A percentile compares a stretch with the other conserved stretches of the same genome.
phyloP scores from a whole-genome alignment of 441 rosid species.

The Viola pubescens region DNA sequence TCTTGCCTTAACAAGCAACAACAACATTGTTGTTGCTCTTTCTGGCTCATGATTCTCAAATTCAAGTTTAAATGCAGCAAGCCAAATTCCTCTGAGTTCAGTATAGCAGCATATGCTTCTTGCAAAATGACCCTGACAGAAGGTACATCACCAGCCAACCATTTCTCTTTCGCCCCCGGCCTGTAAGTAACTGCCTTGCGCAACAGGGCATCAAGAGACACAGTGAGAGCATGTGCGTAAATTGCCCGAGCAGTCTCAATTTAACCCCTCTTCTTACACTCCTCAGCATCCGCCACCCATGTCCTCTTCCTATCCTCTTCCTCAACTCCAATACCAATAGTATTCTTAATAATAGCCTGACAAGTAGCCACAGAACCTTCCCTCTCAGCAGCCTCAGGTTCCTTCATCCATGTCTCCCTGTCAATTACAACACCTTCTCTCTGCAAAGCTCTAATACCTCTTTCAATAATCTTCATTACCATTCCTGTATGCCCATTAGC shows the following conservation, averaged over 20 bases:
- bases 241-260: constrained; percentile 95
- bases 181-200: constrained; percentile 78
- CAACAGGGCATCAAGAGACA: constrained; percentile 84
- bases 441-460: constrained; percentile 81
- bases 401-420: constrained; percentile 91
- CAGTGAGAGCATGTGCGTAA: constrained; percentile 78
- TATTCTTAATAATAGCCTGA: constrained; percentile 69
- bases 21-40: constrained; percentile 92
- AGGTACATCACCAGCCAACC: constrained; percentile 97
- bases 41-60: constrained; percentile 95
- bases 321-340: constrained; percentile 86
- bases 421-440: constrained; percentile 83
- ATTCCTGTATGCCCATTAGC: constrained; percentile 73
- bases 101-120: constrained; percentile 92
- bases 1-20: constrained; percentile 87
- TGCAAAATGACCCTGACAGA: constrained; percentile 91
- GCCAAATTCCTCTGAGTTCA: constrained; percentile 96
- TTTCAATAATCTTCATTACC: constrained; percentile 86
- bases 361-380: constrained; percentile 81
- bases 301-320: constrained; percentile 98
- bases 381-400: constrained; percentile 89
- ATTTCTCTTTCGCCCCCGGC: constrained; percentile 98
- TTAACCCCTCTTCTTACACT: constrained; percentile 84
- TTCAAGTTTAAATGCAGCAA: constrained; percentile 97
- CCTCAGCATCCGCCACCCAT: constrained; percentile 99